phyloP scores from a whole-genome alignment of 2,329 filamentous ascomycete species.

The Monilinia aucupariae region DNA sequence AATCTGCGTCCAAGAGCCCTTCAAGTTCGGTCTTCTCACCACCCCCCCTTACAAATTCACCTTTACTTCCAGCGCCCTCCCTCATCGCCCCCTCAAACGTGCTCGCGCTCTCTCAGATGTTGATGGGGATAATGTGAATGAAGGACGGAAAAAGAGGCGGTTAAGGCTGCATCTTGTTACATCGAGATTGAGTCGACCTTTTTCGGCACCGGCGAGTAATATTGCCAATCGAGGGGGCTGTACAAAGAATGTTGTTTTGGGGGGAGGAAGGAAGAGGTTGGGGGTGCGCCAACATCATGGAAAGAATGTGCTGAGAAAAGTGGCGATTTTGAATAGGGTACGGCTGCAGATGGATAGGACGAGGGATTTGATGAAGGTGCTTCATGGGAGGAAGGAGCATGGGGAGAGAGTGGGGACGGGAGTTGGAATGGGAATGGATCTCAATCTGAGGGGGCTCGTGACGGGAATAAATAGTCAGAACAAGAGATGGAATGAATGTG shows the following conservation, averaged over 20 bases:
- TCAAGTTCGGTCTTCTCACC: constrained; percentile 14
- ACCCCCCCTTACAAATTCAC: constrained; percentile 31
- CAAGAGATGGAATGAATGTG: constrained; percentile 27
- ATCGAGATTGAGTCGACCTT: constrained; percentile 63
- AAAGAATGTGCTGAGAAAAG: constrained; percentile 46
- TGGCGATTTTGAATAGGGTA: constrained; percentile 60
- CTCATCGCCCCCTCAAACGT: constrained; percentile 33
- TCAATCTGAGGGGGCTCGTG: constrained; percentile 27
- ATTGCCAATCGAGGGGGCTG: constrained; percentile 53
- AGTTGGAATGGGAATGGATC: neutral
- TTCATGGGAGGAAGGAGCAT: constrained; percentile 20
- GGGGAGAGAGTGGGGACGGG: constrained; percentile 25
- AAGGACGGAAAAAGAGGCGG: constrained; percentile 57
- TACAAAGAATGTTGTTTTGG: constrained; percentile 41
- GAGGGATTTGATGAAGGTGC: constrained; percentile 27
- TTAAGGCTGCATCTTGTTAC: constrained; percentile 60
- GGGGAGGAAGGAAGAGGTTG: constrained; percentile 42
- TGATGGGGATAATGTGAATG: constrained; percentile 29
- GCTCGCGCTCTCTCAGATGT: constrained; percentile 35
- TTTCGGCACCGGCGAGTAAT: constrained; percentile 63
- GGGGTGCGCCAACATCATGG: constrained; percentile 37
- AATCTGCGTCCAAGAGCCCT: constrained; percentile 23
- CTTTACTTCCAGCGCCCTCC: constrained; percentile 36
- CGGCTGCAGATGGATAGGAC: constrained; percentile 41
- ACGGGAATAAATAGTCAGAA: constrained; percentile 27